These are phyloP conservation scores for Solanum bulbocastanum DNA, from an alignment of 257 asterid species.

Conservation along the genomic window DNA sequence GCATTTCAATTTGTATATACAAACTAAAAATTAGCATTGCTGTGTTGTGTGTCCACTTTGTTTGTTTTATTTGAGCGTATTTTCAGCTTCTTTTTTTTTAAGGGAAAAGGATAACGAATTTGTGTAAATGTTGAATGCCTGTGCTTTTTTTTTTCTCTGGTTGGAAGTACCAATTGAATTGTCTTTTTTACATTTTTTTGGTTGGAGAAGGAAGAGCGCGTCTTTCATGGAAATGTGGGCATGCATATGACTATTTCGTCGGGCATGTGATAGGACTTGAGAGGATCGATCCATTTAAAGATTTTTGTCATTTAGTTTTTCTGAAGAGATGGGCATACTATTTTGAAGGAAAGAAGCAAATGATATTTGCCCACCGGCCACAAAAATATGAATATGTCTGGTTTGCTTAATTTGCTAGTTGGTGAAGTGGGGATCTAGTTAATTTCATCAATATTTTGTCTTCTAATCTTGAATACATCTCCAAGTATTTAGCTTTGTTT, in stretches of 20 bases:
- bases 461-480: neutral
- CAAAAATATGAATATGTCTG: neutral
- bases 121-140: neutral
- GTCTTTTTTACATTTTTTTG: neutral
- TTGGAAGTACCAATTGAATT: neutral
- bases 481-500: neutral
- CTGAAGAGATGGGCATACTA: conserved; percentile 20
- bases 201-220: neutral
- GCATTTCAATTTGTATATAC: neutral
- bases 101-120: neutral
- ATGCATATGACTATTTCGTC: conserved; percentile 1
- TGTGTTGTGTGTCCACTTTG: neutral
- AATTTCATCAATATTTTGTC: neutral
- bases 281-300: conserved; percentile 10
- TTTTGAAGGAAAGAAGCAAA: conserved; percentile 1
- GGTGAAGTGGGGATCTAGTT: neutral
- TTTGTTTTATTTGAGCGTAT: neutral
- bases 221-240: neutral
- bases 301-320: conserved; percentile 26
- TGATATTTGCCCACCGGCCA: conserved; percentile 2
- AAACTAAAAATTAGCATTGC: neutral
- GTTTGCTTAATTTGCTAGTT: neutral
- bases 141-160: neutral
- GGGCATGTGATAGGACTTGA: conserved; percentile 32
- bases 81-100: neutral